Conservation (phyloP, 208 protist species). For the Crithidia bombi region DNA sequence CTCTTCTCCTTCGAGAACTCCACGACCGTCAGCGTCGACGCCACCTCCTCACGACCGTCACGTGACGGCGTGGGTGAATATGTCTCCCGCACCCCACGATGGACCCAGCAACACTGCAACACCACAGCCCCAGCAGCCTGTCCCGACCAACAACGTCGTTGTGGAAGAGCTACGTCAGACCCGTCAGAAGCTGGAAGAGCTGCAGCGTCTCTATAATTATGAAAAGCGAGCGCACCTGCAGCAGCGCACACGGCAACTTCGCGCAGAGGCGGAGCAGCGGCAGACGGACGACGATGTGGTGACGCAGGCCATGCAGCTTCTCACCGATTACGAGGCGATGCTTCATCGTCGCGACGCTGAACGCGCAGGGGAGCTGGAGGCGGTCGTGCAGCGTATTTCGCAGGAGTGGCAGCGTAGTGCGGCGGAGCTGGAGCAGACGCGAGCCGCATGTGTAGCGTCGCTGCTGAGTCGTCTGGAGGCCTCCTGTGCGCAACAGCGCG, state of each 20-base stretch:
- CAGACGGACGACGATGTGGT: constrained; percentile 13
- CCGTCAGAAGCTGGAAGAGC: constrained; percentile 24
- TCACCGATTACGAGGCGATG: constrained; percentile 30
- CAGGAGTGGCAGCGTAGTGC: constrained; percentile 28
- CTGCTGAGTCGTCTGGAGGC: constrained; percentile 9
- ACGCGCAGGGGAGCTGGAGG: constrained; percentile 20
- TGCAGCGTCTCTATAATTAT: constrained; percentile 30
- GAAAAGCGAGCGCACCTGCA: constrained; percentile 32
- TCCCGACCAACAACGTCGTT: neutral
- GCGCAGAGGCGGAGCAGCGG: constrained; percentile 24
- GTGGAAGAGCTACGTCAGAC: constrained; percentile 26
- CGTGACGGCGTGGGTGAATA: neutral
- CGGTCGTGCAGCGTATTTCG: constrained; percentile 21
- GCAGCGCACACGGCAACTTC: constrained; percentile 34
- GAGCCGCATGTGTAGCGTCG: constrained; percentile 5
- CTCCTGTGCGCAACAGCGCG: constrained; percentile 12
- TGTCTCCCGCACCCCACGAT: constrained; percentile 8
- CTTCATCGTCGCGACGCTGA: constrained; percentile 22
- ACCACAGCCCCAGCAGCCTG: no score
- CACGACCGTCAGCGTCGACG: neutral
- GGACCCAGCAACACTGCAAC: no score
- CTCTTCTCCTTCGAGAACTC: neutral
- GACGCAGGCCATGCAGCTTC: constrained; percentile 22
- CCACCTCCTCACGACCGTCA: neutral
- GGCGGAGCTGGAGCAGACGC: constrained; percentile 22